Conservation (phyloP, 805 yeast species). For the Lipomyces sp. region DNA sequence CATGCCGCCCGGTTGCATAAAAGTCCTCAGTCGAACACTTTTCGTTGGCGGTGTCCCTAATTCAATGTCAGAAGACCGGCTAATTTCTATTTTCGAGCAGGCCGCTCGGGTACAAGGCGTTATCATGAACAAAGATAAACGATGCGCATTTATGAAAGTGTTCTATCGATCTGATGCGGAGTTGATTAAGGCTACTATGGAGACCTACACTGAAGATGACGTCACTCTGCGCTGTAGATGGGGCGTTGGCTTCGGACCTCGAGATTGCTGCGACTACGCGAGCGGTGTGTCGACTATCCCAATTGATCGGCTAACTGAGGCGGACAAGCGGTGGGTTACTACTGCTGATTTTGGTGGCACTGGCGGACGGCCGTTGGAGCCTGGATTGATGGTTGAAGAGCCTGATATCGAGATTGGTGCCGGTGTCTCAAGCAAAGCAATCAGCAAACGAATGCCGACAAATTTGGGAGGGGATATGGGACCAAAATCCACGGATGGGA, state of each 20-base stretch:
- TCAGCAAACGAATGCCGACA: conserved; percentile 90
- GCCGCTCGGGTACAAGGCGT: conserved; percentile 91
- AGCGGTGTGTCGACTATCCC: conserved; percentile 90
- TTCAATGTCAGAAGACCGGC: conserved; percentile 73
- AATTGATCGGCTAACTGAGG: conserved; percentile 84
- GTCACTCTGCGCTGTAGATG: conserved; percentile 82
- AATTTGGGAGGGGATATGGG: conserved; percentile 60
- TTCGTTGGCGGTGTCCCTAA: conserved; percentile 92
- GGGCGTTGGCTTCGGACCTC: conserved; percentile 99
- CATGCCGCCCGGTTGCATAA: conserved; percentile 77
- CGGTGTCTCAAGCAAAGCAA: conserved; percentile 90
- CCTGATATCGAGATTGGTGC: conserved; percentile 97
- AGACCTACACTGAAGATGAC: conserved; percentile 59
- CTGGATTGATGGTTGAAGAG: conserved; percentile 88
- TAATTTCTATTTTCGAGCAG: conserved; percentile 74
- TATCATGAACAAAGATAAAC: conserved; percentile 83
- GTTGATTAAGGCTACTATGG: conserved; percentile 71
- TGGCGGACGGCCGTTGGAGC: conserved; percentile 77
- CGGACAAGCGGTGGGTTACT: conserved; percentile 87
- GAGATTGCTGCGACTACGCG: conserved; percentile 96
- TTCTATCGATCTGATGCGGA: conserved; percentile 92
- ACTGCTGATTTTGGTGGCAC: conserved; percentile 97
- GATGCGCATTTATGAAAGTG: conserved; percentile 95
- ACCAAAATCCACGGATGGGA: conserved; percentile 25
- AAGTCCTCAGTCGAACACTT: conserved; percentile 85